These are phyloP conservation scores for Priceomyces castillae DNA, from an alignment of 805 yeast genomes.

Conservation along the genomic window DNA sequence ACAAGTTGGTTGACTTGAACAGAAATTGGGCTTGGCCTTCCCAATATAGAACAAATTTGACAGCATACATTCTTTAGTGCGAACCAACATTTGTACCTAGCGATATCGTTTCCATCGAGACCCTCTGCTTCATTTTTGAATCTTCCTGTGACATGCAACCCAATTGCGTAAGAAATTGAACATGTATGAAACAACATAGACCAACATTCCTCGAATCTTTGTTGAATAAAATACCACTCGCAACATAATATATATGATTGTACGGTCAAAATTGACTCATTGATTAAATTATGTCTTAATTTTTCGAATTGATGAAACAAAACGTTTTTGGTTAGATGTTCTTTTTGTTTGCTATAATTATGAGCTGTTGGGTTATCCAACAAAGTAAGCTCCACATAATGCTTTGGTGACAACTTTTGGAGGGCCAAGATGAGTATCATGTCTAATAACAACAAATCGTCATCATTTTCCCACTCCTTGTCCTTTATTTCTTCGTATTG, in stretches of 20 bases:
- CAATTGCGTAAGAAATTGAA: slow-evolving; percentile 50
- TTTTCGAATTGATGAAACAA: slow-evolving; percentile 42
- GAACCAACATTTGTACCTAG: slow-evolving; percentile 48
- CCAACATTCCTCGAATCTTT: slow-evolving; percentile 53
- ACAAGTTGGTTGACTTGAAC: slow-evolving; percentile 34
- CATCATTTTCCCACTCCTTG: slow-evolving; percentile 46
- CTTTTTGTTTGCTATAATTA: slow-evolving; percentile 18
- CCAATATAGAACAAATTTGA: slow-evolving; percentile 49
- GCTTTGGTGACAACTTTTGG: slow-evolving; percentile 33
- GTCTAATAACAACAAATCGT: slow-evolving; percentile 44
- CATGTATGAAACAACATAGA: slow-evolving; percentile 48
- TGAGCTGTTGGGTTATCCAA: slow-evolving; percentile 16
- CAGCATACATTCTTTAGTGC: slow-evolving; percentile 48
- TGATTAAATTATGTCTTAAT: slow-evolving; percentile 44
- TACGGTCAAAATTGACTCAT: slow-evolving; percentile 48
- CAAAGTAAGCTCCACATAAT: slow-evolving; percentile 18
- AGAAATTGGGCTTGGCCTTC: slow-evolving; percentile 55
- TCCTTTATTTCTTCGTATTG: slow-evolving; percentile 30
- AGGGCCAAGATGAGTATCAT: slow-evolving; percentile 44
- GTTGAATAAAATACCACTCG: slow-evolving; percentile 49
- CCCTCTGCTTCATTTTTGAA: slow-evolving; percentile 33
- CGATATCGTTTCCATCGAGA: slow-evolving; percentile 29
- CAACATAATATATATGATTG: slow-evolving; percentile 50
- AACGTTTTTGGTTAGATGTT: slow-evolving; percentile 17
- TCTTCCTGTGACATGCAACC: slow-evolving; percentile 46